Base-by-base conservation (phyloP, 2,329 filamentous ascomycete species). In the Beauveria varroae region DNA sequence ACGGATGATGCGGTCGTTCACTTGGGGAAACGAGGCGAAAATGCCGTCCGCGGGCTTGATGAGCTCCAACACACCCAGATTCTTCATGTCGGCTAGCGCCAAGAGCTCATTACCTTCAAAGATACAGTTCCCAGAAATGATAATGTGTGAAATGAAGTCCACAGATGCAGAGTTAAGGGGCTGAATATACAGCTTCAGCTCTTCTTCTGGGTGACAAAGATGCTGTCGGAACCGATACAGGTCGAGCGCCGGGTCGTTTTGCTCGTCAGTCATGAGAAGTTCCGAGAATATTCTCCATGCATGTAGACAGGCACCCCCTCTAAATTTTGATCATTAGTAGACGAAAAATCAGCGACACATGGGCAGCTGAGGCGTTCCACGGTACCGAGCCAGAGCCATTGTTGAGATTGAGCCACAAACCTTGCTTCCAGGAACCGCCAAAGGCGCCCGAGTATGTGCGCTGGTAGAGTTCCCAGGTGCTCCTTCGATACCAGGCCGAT, bases 21-120 rank as follows among this genome's bases (percentile, higher is more conserved):
- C 65, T 14, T 28, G 20, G 3, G 76, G 75, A 37, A 76, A 76
- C 28, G 63, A 58, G 28, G 63, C 62, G 4, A 63, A 60, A 24
- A 68, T 50, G 43, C 68, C 65, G 30, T 73, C 71, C 1, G 67
- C 64, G 1, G 75, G 74, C 62, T 79, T 73, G 16, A 79, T 70
- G 24, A 82, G 71, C 66, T 81, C 78, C 14, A 82, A 72, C 2
- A 78, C 72, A 9, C 75, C 79, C 5, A 82, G 74, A 56, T 81
- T 82, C 30, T 70, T 73, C 64, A 82, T 70, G 4, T 73, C 66
- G 0, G 76, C 65, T 37, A 82, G 68, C 20, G 66, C 67, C 2
- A 80, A 63, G 30, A 82, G 65, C 55, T 81, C 77, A 22, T 70
- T 67, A 1, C 72, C 70, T 5, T 60, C 65, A 51, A 78, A 76